A percentile compares a stretch with the other conserved stretches of the same genome.
These are phyloP conservation scores for Spongiforma sp. DNA, from an alignment of 1,284 basidiomycete genomes.

Conservation along the genomic window DNA sequence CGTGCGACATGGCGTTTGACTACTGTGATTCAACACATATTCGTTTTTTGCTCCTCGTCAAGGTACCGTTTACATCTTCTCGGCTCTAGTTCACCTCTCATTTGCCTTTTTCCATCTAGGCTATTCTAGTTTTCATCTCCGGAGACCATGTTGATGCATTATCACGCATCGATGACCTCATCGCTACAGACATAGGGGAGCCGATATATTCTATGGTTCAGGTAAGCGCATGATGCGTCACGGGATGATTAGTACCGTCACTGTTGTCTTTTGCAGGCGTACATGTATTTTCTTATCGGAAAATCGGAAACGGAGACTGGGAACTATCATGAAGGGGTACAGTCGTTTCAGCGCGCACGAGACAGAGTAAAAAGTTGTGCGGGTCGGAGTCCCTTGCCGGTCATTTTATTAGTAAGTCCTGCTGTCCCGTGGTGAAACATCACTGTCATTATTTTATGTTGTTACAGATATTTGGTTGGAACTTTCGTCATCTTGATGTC, in stretches of 20 bases:
- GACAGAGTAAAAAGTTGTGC: not conserved
- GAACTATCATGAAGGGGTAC: not conserved
- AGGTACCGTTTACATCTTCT: no score
- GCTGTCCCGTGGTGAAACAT: not conserved
- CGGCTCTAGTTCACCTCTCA: no score
- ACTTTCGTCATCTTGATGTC: not conserved
- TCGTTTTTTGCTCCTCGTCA: not conserved
- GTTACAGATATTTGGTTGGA: not conserved
- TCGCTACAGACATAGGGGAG: not conserved
- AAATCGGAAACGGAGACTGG: not conserved
- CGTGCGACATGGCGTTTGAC: not conserved
- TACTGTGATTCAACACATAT: not conserved
- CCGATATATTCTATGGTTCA: not conserved
- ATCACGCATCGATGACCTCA: not conserved
- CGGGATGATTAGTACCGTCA: not conserved
- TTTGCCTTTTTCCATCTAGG: not conserved
- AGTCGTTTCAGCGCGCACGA: not conserved
- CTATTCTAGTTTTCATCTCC: not conserved
- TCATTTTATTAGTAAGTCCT: not conserved
- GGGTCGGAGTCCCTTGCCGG: not conserved
- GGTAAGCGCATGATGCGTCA: not conserved
- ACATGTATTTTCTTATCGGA: not conserved
- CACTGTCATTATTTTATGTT: no score
- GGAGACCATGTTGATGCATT: not conserved
- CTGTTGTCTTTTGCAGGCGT: not conserved